These are phyloP conservation scores for Suillus tomentosus DNA, from an alignment of 768 basidiomycete genomes.

Conservation along the genomic window DNA sequence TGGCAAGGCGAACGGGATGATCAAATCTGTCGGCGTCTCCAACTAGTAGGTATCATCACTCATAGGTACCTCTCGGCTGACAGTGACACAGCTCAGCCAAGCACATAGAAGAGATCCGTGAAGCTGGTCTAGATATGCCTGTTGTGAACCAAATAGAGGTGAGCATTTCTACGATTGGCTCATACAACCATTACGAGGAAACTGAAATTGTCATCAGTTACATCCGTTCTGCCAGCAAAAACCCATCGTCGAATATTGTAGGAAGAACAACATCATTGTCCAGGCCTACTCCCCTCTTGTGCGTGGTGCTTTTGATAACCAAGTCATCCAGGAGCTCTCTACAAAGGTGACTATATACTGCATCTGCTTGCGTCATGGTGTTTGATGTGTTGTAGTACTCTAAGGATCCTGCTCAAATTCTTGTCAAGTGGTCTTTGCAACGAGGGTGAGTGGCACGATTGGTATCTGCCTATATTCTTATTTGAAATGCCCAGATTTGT, in stretches of 20 bases:
- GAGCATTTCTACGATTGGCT: constrained; percentile 17
- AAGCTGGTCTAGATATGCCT: constrained; percentile 60
- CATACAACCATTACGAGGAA: neutral
- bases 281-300: constrained; percentile 43
- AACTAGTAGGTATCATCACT: constrained; percentile 57
- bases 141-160: constrained; percentile 79
- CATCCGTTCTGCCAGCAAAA: constrained; percentile 41
- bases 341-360: constrained; percentile 43
- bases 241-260: constrained; percentile 38
- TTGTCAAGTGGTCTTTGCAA: constrained; percentile 86
- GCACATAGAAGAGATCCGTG: constrained; percentile 68
- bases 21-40: constrained; percentile 68
- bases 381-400: constrained; percentile 39
- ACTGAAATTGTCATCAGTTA: constrained; percentile 13
- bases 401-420: constrained; percentile 68
- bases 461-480: neutral
- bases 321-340: constrained; percentile 50
- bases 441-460: constrained; percentile 49
- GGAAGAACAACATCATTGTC: constrained; percentile 37
- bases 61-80: neutral
- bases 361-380: neutral
- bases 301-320: constrained; percentile 44
- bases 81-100: constrained; percentile 49
- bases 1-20: constrained; percentile 55
- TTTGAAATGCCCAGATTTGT: constrained; percentile 37